Percentiles rank a stretch among this genome's conserved stretches.
Conservation (phyloP, 2,329 filamentous ascomycete species). For the Diaporthe destruens region DNA sequence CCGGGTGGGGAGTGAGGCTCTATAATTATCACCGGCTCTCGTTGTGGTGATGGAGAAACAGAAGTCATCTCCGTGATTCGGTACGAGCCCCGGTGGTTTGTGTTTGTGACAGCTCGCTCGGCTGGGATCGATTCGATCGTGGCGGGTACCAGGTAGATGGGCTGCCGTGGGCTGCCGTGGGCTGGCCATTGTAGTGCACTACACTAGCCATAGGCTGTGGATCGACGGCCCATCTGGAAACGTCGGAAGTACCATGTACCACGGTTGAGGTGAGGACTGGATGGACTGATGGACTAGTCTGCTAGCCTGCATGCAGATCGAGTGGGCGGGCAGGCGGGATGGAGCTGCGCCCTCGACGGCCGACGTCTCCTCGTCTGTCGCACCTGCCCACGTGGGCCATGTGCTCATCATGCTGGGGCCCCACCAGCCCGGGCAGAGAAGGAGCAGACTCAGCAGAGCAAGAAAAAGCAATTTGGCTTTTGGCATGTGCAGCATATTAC, state of each 20-base stretch:
- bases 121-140: slow-evolving; percentile 25
- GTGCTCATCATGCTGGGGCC: not conserved
- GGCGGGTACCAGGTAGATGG: not conserved
- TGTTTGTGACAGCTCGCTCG: slow-evolving; percentile 26
- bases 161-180: too few relatives aligned
- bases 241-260: not conserved
- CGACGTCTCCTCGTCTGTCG: not conserved
- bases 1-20: slow-evolving; percentile 8
- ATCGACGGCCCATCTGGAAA: not conserved
- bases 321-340: slow-evolving; percentile 1
- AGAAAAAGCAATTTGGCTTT: slow-evolving; percentile 10
- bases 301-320: not conserved
- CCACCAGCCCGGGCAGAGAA: not conserved
- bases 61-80: slow-evolving; percentile 12
- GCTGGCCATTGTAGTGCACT: too few relatives aligned
- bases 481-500: too few relatives aligned
- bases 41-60: slow-evolving; percentile 6
- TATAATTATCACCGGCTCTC: slow-evolving; percentile 10
- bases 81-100: not conserved
- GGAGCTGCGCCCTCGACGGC: not conserved
- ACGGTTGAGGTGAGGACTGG: too few relatives aligned
- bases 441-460: not conserved
- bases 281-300: not conserved
- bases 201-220: too few relatives aligned
- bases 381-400: slow-evolving; percentile 12